Percentiles rank a stretch among this genome's conserved stretches.
Evolutionary conservation across 2,329 filamentous ascomycete genomes (phyloP).

Genomic region (Aspergillus brunneoviolaceus): DNA sequence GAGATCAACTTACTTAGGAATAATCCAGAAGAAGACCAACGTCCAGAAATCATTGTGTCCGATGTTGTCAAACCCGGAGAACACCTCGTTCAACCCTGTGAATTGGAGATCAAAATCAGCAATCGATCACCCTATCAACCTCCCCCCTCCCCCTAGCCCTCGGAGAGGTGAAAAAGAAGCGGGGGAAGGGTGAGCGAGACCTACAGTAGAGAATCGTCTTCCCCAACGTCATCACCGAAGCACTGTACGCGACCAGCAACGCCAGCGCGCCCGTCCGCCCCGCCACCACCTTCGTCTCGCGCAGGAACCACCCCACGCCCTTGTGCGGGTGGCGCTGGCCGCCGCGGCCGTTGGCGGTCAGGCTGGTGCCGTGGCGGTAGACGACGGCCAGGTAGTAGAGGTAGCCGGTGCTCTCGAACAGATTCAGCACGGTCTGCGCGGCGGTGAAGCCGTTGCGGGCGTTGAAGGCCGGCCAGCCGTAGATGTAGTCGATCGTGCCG

Average conservation of each 20-base stretch:
- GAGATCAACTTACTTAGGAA: constrained; percentile 61
- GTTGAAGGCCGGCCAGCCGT: constrained; percentile 72
- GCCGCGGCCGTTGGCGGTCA: constrained; percentile 24
- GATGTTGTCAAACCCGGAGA: constrained; percentile 60
- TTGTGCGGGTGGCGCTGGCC: constrained; percentile 29
- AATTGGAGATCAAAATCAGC: neutral
- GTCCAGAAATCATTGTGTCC: constrained; percentile 59
- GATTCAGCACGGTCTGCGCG: constrained; percentile 70
- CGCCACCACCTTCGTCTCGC: constrained; percentile 51
- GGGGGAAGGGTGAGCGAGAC: constrained; percentile 23
- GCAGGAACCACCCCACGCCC: constrained; percentile 46
- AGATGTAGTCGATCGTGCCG: constrained; percentile 74
- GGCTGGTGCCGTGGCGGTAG: constrained; percentile 38
- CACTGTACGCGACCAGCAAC: constrained; percentile 58
- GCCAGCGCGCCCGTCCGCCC: constrained; percentile 56
- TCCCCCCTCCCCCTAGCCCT: too few relatives aligned
- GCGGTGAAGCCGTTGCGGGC: constrained; percentile 71
- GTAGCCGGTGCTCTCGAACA: constrained; percentile 67
- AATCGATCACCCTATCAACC: neutral
- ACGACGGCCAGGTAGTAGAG: constrained; percentile 60
- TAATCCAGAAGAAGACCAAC: constrained; percentile 60
- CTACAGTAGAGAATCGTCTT: constrained; percentile 69
- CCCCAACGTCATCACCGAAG: constrained; percentile 63
- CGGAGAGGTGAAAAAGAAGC: neutral
- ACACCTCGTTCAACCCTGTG: constrained; percentile 59